These are phyloP conservation scores for Fistulina hepatica DNA, from an alignment of 1,284 basidiomycete species.

Conservation along the genomic window DNA sequence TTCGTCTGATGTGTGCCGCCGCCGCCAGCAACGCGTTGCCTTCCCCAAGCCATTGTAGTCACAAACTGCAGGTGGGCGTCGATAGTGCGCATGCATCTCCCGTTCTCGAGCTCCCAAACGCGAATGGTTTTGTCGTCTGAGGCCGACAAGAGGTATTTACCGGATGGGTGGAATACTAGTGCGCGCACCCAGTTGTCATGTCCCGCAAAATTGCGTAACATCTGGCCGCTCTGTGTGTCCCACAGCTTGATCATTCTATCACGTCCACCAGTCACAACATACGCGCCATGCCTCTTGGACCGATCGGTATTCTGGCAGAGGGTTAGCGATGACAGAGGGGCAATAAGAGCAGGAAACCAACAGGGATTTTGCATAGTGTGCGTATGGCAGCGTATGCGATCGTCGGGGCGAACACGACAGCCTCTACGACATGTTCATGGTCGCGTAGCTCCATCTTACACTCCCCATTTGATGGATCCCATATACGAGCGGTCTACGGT, in stretches of 20 bases:
- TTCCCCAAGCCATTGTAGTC: conserved; percentile 73
- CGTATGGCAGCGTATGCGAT: conserved; percentile 66
- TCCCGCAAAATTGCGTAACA: conserved; percentile 39
- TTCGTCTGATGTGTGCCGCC: conserved; percentile 21
- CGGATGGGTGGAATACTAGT: conserved; percentile 76
- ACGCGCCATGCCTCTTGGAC: conserved; percentile 39
- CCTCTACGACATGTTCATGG: conserved; percentile 83
- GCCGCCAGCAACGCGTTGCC: conserved; percentile 32
- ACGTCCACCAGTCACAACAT: conserved; percentile 72
- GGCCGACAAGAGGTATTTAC: conserved; percentile 78
- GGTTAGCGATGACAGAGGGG: conserved; percentile 20
- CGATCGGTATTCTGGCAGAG: conserved; percentile 31
- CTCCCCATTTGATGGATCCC: conserved; percentile 69
- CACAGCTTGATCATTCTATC: conserved; percentile 86
- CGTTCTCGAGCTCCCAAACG: conserved; percentile 78
- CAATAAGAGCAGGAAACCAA: conserved; percentile 21
- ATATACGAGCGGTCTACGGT: conserved; percentile 72
- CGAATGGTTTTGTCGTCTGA: conserved; percentile 85
- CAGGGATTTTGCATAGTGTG: conserved; percentile 65
- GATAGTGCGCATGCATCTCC: conserved; percentile 72
- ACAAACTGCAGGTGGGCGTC: conserved; percentile 85
- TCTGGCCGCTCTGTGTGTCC: conserved; percentile 68
- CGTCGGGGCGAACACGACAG: conserved; percentile 72
- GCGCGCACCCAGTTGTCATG: conserved; percentile 84
- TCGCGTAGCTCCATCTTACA: conserved; percentile 77